Base-by-base conservation (phyloP, 2,329 filamentous ascomycete genomes). In the Septoria linicola region DNA sequence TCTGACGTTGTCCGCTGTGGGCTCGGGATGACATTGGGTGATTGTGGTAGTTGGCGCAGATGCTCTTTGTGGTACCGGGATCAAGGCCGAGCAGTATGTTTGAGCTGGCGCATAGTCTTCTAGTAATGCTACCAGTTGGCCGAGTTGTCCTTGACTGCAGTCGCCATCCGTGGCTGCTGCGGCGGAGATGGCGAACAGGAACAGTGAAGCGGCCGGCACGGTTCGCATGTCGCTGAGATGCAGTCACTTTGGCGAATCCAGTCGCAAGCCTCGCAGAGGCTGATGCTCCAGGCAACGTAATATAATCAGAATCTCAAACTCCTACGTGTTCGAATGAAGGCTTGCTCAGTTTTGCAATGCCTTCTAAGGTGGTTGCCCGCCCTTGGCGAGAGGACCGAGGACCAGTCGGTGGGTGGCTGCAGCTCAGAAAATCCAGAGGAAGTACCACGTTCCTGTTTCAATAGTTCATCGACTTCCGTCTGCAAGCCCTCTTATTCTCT, bases 71-170 rank as follows among this genome's bases (percentile, higher is more conserved):
- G 17, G 30, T 14, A 30, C 7, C 5, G 41, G 20, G 17, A 45
- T 21, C 41, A 45, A 1, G 3, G 20, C 23, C 11, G 41, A 39
- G 32, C 54, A 57, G 51, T 48, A 54, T 21, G 20, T 23, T 16
- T 49, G 46, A 4, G 54, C 54, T 36, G 54, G 51, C n/a, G 34
- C 27, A 41, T 53, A 57, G 39, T 47, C 13, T 8, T 49, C 31
- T 11, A 57, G 50, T 34, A 44, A 39, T 19, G 39, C 14, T 19
- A 54, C 36, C 16, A 47, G 49, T 25, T 49, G 23, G 3, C 39
- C 39, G 3, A 49, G 14, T 16, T 41, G 32, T 41, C 54, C 54
- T 21, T 39, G 40, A 1, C 25, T 11, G 40, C 54, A 57, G 25
- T 36, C 21, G 14, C 45, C 19, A 25, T 45, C 46, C 7, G 37